These are phyloP conservation scores for Ogataea nitratoaversa DNA, from an alignment of 805 yeast species.

Conservation along the genomic window DNA sequence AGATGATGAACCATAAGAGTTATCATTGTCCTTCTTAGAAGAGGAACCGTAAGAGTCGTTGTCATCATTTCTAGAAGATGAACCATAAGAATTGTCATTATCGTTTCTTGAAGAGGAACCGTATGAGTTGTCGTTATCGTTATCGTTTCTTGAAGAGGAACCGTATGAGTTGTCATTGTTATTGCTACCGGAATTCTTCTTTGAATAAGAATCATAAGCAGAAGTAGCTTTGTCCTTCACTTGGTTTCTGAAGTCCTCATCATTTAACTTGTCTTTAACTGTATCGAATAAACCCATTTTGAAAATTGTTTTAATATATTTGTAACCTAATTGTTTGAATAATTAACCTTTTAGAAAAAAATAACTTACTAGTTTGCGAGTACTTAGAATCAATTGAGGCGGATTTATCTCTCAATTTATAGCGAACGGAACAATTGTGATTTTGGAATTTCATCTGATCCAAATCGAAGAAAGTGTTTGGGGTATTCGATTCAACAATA, in stretches of 20 bases:
- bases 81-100: conserved; percentile 27
- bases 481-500: no score
- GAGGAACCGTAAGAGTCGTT: conserved; percentile 26
- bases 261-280: conserved; percentile 34
- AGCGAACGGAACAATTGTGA: no score
- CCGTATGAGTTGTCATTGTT: conserved; percentile 20
- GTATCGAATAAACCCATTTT: conserved; percentile 39
- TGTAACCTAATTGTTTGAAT: no score
- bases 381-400: no score
- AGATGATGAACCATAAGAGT: conserved; percentile 26
- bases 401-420: no score
- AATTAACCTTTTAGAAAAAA: no score
- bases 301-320: no score
- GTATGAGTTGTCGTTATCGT: conserved; percentile 17
- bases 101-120: conserved; percentile 26
- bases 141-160: conserved; percentile 20
- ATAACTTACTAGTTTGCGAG: no score
- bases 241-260: conserved; percentile 21
- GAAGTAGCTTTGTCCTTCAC: conserved; percentile 22
- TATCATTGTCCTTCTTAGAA: conserved; percentile 7
- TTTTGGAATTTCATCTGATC: no score
- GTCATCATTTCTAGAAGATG: conserved; percentile 14
- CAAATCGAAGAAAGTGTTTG: no score
- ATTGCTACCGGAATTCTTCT: conserved; percentile 10
- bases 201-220: conserved; percentile 26